Evolutionary conservation across 495 filamentous ascomycete genomes (phyloP).

Genomic region (Aspergillus biplanus): DNA sequence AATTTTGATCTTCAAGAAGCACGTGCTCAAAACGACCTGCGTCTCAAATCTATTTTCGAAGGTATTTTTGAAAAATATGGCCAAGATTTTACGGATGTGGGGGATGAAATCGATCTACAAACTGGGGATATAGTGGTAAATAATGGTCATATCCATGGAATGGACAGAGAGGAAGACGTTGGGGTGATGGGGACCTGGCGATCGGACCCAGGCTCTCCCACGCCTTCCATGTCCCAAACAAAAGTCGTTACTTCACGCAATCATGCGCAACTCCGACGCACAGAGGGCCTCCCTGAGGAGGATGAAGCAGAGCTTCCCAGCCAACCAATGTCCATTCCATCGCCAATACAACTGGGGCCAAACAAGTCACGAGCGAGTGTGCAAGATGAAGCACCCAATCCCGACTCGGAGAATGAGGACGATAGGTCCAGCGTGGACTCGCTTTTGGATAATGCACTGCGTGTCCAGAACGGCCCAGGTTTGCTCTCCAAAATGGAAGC

Average conservation of each 20-base stretch:
- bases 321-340: constrained; percentile 10
- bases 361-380: neutral
- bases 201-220: constrained; percentile 14
- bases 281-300: constrained; percentile 5
- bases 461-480: constrained; percentile 18
- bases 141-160: constrained; percentile 76
- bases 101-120: constrained; percentile 78
- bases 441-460: constrained; percentile 28
- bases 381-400: constrained; percentile 21
- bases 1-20: constrained; percentile 56
- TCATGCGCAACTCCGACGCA: constrained; percentile 6
- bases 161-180: constrained; percentile 56
- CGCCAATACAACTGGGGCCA: constrained; percentile 10
- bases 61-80: constrained; percentile 87
- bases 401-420: constrained; percentile 26
- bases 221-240: neutral
- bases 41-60: constrained; percentile 81
- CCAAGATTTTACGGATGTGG: constrained; percentile 77
- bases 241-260: neutral
- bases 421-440: constrained; percentile 33
- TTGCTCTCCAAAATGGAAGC: neutral
- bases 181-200: constrained; percentile 32
- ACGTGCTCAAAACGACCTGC: constrained; percentile 62
- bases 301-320: neutral
- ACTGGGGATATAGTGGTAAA: constrained; percentile 82